Evolutionary conservation across 2,329 filamentous ascomycete genomes (phyloP).

Genomic region (Claviceps capensis): DNA sequence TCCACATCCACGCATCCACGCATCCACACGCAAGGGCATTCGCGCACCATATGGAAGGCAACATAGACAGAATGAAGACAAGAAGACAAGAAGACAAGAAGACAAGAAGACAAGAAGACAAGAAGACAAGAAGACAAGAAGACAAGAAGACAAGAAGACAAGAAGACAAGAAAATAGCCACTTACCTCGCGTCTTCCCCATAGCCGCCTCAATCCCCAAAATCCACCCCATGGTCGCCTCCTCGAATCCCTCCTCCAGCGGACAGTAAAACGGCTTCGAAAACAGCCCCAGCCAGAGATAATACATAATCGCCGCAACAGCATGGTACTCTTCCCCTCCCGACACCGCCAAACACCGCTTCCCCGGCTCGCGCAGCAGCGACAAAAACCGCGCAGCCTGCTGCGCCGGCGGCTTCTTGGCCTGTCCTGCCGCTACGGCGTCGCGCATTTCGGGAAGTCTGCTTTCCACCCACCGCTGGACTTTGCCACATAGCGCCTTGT

Average conservation of each 20-base stretch:
- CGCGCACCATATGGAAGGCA: not conserved
- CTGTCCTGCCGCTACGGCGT: constrained; percentile 18
- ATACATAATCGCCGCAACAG: constrained; percentile 23
- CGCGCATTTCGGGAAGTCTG: constrained; percentile 17
- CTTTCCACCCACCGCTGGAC: constrained; percentile 24
- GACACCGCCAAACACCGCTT: constrained; percentile 17
- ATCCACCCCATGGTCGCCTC: constrained; percentile 20
- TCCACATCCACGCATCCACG: too few species aligned
- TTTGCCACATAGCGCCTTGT: constrained; percentile 19
- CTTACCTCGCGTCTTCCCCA: constrained; percentile 15
- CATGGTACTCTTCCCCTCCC: constrained; percentile 22
- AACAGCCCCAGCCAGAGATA: constrained; percentile 23
- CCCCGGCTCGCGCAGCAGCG: constrained; percentile 22
- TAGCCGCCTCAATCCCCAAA: constrained; percentile 18
- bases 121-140: not conserved
- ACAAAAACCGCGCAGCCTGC: constrained; percentile 18
- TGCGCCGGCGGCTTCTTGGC: constrained; percentile 12
- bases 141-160: not conserved
- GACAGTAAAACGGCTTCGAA: constrained; percentile 23
- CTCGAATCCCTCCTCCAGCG: constrained; percentile 18
- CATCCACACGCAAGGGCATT: not conserved
- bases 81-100: not conserved
- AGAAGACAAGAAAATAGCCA: not conserved
- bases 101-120: not conserved
- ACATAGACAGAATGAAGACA: too few species aligned